phyloP scores from a whole-genome alignment of 495 filamentous ascomycete genomes.

The Daldinia vernicosa region DNA sequence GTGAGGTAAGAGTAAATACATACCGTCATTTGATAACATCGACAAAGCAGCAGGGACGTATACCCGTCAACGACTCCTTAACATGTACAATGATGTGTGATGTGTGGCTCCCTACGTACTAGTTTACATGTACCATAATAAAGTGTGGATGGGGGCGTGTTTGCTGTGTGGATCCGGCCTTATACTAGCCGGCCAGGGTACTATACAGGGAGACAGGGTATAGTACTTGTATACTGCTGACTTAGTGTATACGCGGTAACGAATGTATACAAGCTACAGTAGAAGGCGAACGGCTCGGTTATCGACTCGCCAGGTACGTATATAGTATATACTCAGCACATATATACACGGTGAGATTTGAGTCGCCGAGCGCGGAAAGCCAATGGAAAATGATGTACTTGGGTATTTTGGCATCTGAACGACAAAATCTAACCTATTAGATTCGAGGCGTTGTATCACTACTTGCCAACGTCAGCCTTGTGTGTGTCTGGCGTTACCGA shows the following conservation, averaged over 20 bases:
- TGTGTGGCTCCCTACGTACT: slow-evolving; percentile 40
- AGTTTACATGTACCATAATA: slow-evolving; percentile 9
- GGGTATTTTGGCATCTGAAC: slow-evolving; percentile 12
- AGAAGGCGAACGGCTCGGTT: slow-evolving; percentile 26
- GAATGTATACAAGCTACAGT: slow-evolving; percentile 1
- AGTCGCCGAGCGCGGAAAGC: slow-evolving; percentile 38
- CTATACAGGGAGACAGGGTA: slow-evolving; percentile 15
- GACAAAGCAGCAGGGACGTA: slow-evolving; percentile 10
- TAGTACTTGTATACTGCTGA: neutral
- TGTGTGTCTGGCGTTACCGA: slow-evolving; percentile 30
- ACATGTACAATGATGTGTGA: slow-evolving; percentile 46
- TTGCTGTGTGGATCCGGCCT: slow-evolving; percentile 34
- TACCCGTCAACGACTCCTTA: slow-evolving; percentile 21
- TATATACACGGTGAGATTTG: slow-evolving; percentile 10
- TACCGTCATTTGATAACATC: slow-evolving; percentile 19
- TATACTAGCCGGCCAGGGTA: slow-evolving; percentile 33
- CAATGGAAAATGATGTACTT: slow-evolving; percentile 27
- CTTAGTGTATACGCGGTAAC: neutral
- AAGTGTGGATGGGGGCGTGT: slow-evolving; percentile 27
- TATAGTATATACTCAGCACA: neutral
- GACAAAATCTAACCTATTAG: neutral
- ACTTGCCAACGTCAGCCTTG: slow-evolving; percentile 35
- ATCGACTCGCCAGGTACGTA: slow-evolving; percentile 25
- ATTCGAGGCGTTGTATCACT: neutral
- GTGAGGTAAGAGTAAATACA: slow-evolving; percentile 22